Evolutionary conservation across 495 filamentous ascomycete genomes (phyloP).

Genomic region (Penicillium bovifimosum): DNA sequence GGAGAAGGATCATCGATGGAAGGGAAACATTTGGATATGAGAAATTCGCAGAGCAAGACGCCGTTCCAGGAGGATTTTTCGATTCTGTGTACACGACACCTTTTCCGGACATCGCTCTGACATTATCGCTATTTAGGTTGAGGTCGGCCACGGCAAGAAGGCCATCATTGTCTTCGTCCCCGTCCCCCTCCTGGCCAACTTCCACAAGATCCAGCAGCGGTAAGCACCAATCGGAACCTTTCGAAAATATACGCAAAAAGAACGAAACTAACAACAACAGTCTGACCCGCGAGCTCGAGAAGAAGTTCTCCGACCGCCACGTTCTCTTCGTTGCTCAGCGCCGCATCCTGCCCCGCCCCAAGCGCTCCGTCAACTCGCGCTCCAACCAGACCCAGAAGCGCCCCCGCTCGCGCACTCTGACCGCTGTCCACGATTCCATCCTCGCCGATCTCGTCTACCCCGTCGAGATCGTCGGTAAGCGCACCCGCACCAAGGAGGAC

Average conservation of each 20-base stretch:
- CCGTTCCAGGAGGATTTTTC: slow-evolving; percentile 10
- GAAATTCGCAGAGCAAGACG: slow-evolving; percentile 13
- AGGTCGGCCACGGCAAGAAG: slow-evolving; percentile 99
- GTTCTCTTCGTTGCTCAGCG: slow-evolving; percentile 97
- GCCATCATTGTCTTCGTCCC: slow-evolving; percentile 99
- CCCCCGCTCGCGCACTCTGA: slow-evolving; percentile 92
- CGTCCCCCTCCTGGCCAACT: slow-evolving; percentile 88
- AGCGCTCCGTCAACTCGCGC: slow-evolving; percentile 90
- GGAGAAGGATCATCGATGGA: background rate
- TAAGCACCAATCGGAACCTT: slow-evolving; percentile 39
- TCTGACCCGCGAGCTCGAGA: slow-evolving; percentile 99
- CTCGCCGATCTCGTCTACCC: slow-evolving; percentile 95
- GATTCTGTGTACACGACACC: slow-evolving; percentile 9
- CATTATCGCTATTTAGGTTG: slow-evolving; percentile 60
- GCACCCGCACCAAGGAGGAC: slow-evolving; percentile 92
- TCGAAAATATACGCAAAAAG: background rate
- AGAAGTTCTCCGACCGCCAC: slow-evolving; percentile 99
- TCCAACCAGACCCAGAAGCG: slow-evolving; percentile 96
- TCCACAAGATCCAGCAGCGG: slow-evolving; percentile 99
- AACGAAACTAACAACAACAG: slow-evolving; percentile 40
- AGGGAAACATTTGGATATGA: slow-evolving; percentile 1
- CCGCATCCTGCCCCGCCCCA: slow-evolving; percentile 96
- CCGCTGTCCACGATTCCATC: slow-evolving; percentile 95
- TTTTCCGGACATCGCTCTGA: slow-evolving; percentile 19
- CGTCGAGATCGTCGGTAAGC: slow-evolving; percentile 99